phyloP scores from a whole-genome alignment of 73 alveolate genomes.

The Tetrahymena malaccensis region DNA sequence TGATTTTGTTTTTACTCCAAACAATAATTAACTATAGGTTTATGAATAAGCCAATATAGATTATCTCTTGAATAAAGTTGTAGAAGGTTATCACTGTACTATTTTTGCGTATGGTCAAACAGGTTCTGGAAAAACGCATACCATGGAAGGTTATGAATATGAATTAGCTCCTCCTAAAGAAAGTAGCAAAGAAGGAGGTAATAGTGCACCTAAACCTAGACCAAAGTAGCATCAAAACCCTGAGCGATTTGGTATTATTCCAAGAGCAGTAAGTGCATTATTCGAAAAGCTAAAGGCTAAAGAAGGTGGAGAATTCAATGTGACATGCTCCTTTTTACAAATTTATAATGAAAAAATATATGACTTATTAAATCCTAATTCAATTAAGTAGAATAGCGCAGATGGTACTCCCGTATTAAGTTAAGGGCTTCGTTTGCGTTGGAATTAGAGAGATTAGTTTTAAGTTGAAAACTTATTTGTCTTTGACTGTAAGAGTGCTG shows the following conservation, averaged over 20 bases:
- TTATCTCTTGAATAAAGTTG: conserved; percentile 60
- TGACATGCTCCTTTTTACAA: conserved; percentile 68
- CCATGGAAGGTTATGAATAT: conserved; percentile 86
- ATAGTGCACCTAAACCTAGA: neutral
- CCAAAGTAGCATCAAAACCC: neutral
- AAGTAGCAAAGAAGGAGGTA: neutral
- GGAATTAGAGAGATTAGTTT: conserved; percentile 66
- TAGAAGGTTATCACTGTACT: conserved; percentile 92
- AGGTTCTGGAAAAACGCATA: conserved; percentile 92
- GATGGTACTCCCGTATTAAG: conserved; percentile 27
- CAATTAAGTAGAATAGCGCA: neutral
- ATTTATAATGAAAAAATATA: conserved; percentile 75
- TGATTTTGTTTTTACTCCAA: conserved; percentile 64
- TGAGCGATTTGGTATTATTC: conserved; percentile 24
- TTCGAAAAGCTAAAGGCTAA: conserved; percentile 30
- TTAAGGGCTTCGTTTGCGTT: conserved; percentile 56
- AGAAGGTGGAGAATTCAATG: conserved; percentile 30
- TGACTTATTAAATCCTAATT: conserved; percentile 51
- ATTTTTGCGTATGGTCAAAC: conserved; percentile 94
- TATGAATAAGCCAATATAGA: conserved; percentile 61
- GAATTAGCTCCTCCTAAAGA: conserved; percentile 6
- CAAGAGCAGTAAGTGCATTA: conserved; percentile 5
- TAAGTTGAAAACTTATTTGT: conserved; percentile 71
- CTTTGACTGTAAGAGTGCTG: conserved; percentile 58
- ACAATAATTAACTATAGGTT: conserved; percentile 55